These are phyloP conservation scores for Calonectria multiphialidica DNA, from an alignment of 2,329 filamentous ascomycete species.

Conservation along the genomic window DNA sequence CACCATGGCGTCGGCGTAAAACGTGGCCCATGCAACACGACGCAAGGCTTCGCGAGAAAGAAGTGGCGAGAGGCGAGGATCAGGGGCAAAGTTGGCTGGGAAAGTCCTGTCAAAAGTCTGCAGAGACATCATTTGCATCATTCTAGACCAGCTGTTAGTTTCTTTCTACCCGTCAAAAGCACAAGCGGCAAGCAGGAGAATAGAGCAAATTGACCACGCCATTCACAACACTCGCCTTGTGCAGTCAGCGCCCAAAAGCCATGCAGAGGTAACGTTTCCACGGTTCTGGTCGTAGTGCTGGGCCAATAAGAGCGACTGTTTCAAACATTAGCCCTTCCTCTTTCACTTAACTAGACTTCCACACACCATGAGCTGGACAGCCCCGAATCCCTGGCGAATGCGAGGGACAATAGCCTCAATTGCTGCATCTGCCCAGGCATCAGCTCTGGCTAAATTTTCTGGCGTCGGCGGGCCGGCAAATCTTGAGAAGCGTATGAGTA, in stretches of 20 bases:
- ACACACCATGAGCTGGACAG: constrained; percentile 13
- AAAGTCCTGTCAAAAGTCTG: constrained; percentile 9
- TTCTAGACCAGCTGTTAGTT: background rate
- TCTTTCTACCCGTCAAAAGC: background rate
- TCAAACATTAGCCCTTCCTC: background rate
- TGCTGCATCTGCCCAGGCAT: constrained; percentile 9
- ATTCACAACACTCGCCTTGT: background rate
- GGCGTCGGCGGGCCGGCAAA: background rate
- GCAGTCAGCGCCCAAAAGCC: constrained; percentile 5
- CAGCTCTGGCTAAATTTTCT: constrained; percentile 3
- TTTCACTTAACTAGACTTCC: no score
- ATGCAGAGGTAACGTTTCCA: constrained; percentile 5
- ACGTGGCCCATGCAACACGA: constrained; percentile 20
- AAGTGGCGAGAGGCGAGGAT: background rate
- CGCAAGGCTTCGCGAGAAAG: constrained; percentile 14
- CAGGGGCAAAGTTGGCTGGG: background rate
- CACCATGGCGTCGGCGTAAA: constrained; percentile 15
- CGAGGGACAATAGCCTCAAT: background rate
- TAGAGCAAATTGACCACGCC: background rate
- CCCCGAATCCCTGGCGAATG: constrained; percentile 10
- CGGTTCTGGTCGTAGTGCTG: constrained; percentile 6
- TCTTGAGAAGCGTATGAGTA: background rate
- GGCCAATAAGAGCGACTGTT: background rate
- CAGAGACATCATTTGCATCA: constrained; percentile 18
- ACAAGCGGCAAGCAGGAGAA: background rate